phyloP scores from a whole-genome alignment of 2,329 filamentous ascomycete genomes.

The Graphilbum sp. region DNA sequence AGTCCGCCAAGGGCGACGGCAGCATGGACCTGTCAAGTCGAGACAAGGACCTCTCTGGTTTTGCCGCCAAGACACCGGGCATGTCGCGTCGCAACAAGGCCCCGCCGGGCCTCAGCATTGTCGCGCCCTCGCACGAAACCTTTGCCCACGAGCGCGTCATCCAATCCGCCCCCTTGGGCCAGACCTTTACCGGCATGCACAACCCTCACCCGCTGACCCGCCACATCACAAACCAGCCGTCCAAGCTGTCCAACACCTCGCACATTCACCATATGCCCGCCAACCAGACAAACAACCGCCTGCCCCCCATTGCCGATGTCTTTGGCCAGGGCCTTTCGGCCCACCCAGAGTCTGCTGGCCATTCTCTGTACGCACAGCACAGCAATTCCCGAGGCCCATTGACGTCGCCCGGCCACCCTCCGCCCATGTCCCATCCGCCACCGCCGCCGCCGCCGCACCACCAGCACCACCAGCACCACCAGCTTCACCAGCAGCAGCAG shows the following conservation, averaged over 20 bases:
- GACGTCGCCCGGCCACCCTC: slow-evolving; percentile 62
- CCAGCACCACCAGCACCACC: slow-evolving; percentile 16
- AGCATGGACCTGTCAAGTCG: slow-evolving; percentile 36
- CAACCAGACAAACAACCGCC: slow-evolving; percentile 74
- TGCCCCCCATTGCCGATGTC: slow-evolving; percentile 88
- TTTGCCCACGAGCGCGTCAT: slow-evolving; percentile 92
- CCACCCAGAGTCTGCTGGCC: slow-evolving; percentile 37
- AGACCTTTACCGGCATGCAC: slow-evolving; percentile 86
- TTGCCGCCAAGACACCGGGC: slow-evolving; percentile 54
- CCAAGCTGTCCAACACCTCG: slow-evolving; percentile 65
- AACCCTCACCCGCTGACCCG: slow-evolving; percentile 60
- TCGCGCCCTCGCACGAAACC: slow-evolving; percentile 80
- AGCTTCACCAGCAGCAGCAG: slow-evolving; percentile 11
- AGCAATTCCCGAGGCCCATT: slow-evolving; percentile 51
- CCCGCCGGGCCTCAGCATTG: slow-evolving; percentile 81
- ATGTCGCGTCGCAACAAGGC: slow-evolving; percentile 62
- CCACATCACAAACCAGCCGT: slow-evolving; percentile 66
- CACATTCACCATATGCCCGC: slow-evolving; percentile 86
- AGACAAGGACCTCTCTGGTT: slow-evolving; percentile 29
- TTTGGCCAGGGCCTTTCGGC: slow-evolving; percentile 65
- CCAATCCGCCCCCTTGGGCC: slow-evolving; percentile 86
- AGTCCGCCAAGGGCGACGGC: slow-evolving; percentile 62
- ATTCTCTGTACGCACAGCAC: slow-evolving; percentile 42
- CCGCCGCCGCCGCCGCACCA: slow-evolving; percentile 10
- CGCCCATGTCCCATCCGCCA: slow-evolving; percentile 20